Evolutionary conservation across 176 grass and related monocot genomes (phyloP).

Genomic region (Neostapfia colusana): DNA sequence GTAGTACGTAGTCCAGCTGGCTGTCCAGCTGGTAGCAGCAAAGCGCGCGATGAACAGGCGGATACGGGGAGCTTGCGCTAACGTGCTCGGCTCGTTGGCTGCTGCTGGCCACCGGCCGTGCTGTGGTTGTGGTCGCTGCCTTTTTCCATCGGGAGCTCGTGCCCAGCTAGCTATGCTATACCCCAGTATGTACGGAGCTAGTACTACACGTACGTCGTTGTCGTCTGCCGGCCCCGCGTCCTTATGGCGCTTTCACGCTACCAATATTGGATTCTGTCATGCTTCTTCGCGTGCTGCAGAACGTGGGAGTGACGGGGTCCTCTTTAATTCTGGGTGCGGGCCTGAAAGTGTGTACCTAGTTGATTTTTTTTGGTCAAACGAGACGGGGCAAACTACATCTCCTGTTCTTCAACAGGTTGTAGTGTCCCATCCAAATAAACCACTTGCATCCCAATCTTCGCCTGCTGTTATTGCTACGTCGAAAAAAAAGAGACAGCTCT

Average conservation of each 20-base stretch:
- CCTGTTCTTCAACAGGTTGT: background rate
- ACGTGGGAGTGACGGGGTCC: background rate
- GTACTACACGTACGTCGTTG: background rate
- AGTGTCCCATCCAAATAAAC: background rate
- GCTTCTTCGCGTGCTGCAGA: background rate
- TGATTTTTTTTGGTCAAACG: no score
- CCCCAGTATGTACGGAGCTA: background rate
- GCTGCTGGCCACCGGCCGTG: slow-evolving; percentile 33
- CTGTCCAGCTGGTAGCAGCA: background rate
- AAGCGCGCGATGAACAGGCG: background rate
- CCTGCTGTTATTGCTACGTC: background rate
- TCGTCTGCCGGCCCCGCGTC: background rate
- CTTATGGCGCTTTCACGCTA: background rate
- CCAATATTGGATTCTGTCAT: background rate
- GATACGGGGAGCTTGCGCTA: background rate
- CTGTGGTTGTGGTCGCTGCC: background rate
- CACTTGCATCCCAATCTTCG: background rate
- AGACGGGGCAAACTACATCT: background rate
- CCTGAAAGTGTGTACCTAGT: no score
- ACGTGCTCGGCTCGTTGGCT: slow-evolving; percentile 31
- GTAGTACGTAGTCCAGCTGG: background rate
- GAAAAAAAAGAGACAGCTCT: background rate
- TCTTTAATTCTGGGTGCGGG: background rate
- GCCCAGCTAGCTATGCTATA: background rate
- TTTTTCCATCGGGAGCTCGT: background rate